These are phyloP conservation scores for Lachancea sp. DNA, from an alignment of 805 yeast species.

Conservation along the genomic window DNA sequence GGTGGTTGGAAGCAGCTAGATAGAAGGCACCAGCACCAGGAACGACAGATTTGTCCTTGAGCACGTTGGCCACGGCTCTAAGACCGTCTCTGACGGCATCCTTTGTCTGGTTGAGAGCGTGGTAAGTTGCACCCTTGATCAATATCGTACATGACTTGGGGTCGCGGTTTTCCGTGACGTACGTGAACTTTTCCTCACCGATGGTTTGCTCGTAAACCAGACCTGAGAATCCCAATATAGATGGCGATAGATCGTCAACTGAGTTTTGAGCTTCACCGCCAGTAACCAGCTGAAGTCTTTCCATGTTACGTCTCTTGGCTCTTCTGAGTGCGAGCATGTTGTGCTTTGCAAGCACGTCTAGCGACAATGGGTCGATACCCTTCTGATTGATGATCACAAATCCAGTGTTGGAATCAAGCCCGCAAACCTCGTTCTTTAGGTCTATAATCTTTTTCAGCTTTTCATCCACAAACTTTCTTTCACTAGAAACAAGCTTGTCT, in stretches of 20 bases:
- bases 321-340: constrained; percentile 91
- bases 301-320: constrained; percentile 99
- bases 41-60: constrained; percentile 75
- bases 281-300: constrained; percentile 88
- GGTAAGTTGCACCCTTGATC: constrained; percentile 89
- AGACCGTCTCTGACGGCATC: constrained; percentile 98
- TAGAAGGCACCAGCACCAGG: constrained; percentile 98
- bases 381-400: constrained; percentile 96
- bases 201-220: constrained; percentile 84
- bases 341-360: constrained; percentile 88
- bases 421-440: constrained; percentile 87
- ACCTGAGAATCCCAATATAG: constrained; percentile 81
- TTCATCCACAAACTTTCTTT: constrained; percentile 90
- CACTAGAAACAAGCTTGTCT: constrained; percentile 87
- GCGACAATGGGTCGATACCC: constrained; percentile 97
- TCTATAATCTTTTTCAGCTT: constrained; percentile 87
- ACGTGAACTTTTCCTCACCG: constrained; percentile 97
- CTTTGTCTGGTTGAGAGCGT: constrained; percentile 83
- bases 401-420: constrained; percentile 59
- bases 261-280: constrained; percentile 98
- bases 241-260: constrained; percentile 83
- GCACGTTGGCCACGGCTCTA: constrained; percentile 86
- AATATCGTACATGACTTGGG: constrained; percentile 89
- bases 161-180: constrained; percentile 80
- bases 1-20: constrained; percentile 69